Percentiles rank a stretch among this genome's conserved stretches.
Conservation (phyloP, 305 asterid species). For the Petunia hybrid region DNA sequence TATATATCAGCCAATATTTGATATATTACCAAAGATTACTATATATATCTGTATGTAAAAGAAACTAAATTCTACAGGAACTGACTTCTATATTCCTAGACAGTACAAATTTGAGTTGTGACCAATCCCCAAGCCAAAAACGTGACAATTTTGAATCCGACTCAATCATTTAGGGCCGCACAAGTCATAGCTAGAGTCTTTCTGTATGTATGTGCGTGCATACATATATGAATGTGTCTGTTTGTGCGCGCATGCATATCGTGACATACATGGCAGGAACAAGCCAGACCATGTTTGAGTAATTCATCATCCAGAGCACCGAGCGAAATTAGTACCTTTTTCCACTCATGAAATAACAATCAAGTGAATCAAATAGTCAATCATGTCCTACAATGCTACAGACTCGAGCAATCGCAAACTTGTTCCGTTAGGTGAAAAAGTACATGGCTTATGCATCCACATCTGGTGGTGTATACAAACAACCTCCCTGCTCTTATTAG, state of each 20-base stretch:
- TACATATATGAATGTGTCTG: no score
- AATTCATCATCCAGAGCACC: conserved; percentile 20
- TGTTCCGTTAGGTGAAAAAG: no score
- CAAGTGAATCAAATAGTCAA: conserved; percentile 18
- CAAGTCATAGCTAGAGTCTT: conserved; percentile 7
- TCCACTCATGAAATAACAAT: conserved; percentile 20
- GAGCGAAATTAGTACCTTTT: neutral
- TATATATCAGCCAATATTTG: no score
- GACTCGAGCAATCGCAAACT: no score
- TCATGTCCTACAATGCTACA: conserved; percentile 11
- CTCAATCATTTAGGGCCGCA: neutral
- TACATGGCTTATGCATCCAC: no score
- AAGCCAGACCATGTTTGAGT: conserved; percentile 21
- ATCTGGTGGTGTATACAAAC: no score
- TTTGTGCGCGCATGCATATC: neutral
- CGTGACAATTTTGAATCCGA: conserved; percentile 2
- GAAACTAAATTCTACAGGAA: neutral
- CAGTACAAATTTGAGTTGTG: neutral
- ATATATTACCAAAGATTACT: neutral
- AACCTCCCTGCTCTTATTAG: no score
- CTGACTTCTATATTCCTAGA: conserved; percentile 21
- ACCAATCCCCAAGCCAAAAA: conserved; percentile 13
- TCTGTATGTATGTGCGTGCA: neutral
- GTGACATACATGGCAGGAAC: conserved; percentile 20
- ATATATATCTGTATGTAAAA: neutral